phyloP scores from a whole-genome alignment of 495 filamentous ascomycete species.

The Cercophora scortea region DNA sequence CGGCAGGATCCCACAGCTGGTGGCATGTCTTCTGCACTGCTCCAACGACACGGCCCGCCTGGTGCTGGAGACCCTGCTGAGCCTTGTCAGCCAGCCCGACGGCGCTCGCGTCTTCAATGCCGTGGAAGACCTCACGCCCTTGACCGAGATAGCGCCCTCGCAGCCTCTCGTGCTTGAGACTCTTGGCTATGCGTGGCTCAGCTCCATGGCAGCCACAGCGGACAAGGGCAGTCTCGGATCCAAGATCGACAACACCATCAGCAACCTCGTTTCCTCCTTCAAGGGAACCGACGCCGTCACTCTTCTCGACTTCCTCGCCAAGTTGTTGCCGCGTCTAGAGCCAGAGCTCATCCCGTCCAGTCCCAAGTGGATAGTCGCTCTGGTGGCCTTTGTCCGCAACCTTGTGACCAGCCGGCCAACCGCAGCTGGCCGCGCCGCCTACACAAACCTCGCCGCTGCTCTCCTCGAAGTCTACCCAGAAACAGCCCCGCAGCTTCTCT shows the following conservation, averaged over 20 bases:
- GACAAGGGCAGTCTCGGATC: slow-evolving; percentile 17
- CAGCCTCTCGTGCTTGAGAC: slow-evolving; percentile 43
- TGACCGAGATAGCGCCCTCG: slow-evolving; percentile 46
- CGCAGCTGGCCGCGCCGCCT: slow-evolving; percentile 36
- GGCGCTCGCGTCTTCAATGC: slow-evolving; percentile 40
- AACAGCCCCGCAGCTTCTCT: slow-evolving; percentile 37
- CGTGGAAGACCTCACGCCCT: slow-evolving; percentile 37
- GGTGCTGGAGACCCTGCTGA: slow-evolving; percentile 47
- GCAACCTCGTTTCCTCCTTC: slow-evolving; percentile 38
- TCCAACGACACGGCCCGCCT: slow-evolving; percentile 41
- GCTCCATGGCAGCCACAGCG: slow-evolving; percentile 15
- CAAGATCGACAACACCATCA: slow-evolving; percentile 39
- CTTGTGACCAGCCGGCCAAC: slow-evolving; percentile 41
- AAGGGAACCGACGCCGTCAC: slow-evolving; percentile 43
- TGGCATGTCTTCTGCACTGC: slow-evolving; percentile 41
- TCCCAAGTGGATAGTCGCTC: slow-evolving; percentile 36
- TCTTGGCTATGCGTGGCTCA: slow-evolving; percentile 45
- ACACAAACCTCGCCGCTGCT: slow-evolving; percentile 41
- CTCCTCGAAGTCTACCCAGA: slow-evolving; percentile 45
- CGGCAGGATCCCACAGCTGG: slow-evolving; percentile 41
- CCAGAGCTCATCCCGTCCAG: slow-evolving; percentile 28
- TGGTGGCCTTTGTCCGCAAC: slow-evolving; percentile 31
- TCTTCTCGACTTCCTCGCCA: slow-evolving; percentile 38
- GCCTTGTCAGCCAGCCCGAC: slow-evolving; percentile 35
- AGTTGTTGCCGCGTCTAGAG: slow-evolving; percentile 33